phyloP scores from a whole-genome alignment of 2,329 filamentous ascomycete species.

The Tolypocladium album region DNA sequence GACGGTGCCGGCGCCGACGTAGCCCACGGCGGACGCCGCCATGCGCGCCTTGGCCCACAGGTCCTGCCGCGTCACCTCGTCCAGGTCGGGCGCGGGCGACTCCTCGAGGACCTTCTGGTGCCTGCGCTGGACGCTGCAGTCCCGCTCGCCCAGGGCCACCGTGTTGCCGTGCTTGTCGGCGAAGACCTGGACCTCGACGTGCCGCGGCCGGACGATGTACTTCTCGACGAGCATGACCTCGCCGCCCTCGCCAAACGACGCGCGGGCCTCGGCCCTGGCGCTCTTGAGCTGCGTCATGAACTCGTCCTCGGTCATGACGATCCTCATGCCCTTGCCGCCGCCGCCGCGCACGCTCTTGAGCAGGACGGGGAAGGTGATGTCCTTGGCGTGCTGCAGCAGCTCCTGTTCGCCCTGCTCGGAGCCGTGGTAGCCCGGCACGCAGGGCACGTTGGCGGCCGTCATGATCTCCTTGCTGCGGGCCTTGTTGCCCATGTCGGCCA shows the following conservation, averaged over 20 bases:
- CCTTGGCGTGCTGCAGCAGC: constrained; percentile 57
- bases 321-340: constrained; percentile 77
- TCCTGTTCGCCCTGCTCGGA: constrained; percentile 59
- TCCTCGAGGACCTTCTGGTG: constrained; percentile 92
- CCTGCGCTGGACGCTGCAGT: constrained; percentile 77
- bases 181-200: constrained; percentile 87
- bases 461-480: constrained; percentile 93
- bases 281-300: constrained; percentile 60
- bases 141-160: constrained; percentile 76
- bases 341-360: constrained; percentile 74
- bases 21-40: constrained; percentile 65
- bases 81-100: constrained; percentile 64
- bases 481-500: constrained; percentile 88
- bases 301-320: constrained; percentile 57
- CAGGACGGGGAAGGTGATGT: constrained; percentile 59
- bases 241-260: constrained; percentile 70
- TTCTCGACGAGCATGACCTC: constrained; percentile 77
- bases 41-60: constrained; percentile 57
- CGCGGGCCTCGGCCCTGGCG: constrained; percentile 64
- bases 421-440: constrained; percentile 93
- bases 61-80: constrained; percentile 45
- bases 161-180: constrained; percentile 71
- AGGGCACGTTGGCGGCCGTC: constrained; percentile 87
- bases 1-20: constrained; percentile 81
- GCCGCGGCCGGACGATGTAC: constrained; percentile 67